Base-by-base conservation (phyloP, 2,329 filamentous ascomycete genomes). In the Dactylellina leptospora region DNA sequence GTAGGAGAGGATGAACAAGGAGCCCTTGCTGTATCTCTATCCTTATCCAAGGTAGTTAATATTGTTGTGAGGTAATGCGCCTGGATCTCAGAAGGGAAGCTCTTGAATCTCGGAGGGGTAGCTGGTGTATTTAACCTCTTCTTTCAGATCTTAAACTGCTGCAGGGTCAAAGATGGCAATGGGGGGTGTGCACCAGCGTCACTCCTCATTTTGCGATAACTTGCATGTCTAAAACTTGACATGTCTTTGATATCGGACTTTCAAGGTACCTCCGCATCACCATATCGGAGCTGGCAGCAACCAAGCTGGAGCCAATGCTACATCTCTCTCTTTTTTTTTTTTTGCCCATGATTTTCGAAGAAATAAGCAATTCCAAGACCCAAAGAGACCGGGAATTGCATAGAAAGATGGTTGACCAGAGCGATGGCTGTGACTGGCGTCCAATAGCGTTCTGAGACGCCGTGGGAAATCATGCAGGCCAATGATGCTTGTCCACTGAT, bases 401-500 rank as follows among this genome's bases (percentile, higher is more conserved):
- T 61, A 40, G 42, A 38, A 9, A 27, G 38, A 40, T 40, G 36
- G 40, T 18, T 4, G n/a, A 45, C 50, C 27, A 58, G 16, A 27
- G 25, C 44, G 47, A 47, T 59, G 48, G 47, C 33, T 25, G 13
- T 11, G 18, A 18, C 20, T 38, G 44, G 55, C 50, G 64, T 58
- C 64, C 64, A 70, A 70, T 70, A 47, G 53, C 36, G 44, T 40
- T 33, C 44, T 27, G 16, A 22, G 50, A 53, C 36, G 20, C 13
- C 38, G 47, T 38, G n/a, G 62, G 38, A 68, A 54, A 59, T 61
- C 55, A 62, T 70, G 64, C 56, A 62, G 50, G 64, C 56, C 56
- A 70, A 56, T 56, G 56, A 60, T 70, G 64, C 64, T 70, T 70
- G 59, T 62, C 64, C 42, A 51, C 56, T 56, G 64, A 70, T 70